Percentiles rank a stretch among this genome's conserved stretches.
Evolutionary conservation across 495 filamentous ascomycete genomes (phyloP).

Genomic region (Evernia prunastri): DNA sequence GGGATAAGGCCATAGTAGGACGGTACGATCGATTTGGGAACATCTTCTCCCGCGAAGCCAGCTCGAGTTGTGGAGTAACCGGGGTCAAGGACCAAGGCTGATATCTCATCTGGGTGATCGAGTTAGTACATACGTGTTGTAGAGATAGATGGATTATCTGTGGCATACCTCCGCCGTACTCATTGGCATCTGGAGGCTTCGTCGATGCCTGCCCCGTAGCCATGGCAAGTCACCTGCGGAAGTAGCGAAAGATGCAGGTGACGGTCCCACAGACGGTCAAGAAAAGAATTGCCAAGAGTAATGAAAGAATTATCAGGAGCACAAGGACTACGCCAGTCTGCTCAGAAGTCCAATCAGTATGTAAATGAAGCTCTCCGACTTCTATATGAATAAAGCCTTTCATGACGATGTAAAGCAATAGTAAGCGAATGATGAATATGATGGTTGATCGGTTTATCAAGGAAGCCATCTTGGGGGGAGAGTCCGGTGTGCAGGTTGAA

Average conservation of each 20-base stretch:
- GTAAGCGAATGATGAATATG: too few relatives aligned
- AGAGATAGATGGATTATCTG: conserved; percentile 15
- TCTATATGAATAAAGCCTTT: too few relatives aligned
- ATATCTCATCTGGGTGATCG: conserved; percentile 74
- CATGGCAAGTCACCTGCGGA: conserved; percentile 3
- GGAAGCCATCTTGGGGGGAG: background rate
- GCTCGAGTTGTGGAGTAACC: conserved; percentile 87
- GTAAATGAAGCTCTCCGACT: too few relatives aligned
- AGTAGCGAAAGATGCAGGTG: background rate
- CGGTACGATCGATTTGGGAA: conserved; percentile 85
- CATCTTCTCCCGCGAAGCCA: conserved; percentile 95
- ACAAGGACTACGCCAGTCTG: too few relatives aligned
- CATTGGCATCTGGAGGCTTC: conserved; percentile 55
- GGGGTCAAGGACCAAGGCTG: conserved; percentile 91
- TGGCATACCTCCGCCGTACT: conserved; percentile 76
- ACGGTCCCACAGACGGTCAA: too few relatives aligned
- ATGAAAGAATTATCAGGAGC: too few relatives aligned
- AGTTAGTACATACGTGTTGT: background rate
- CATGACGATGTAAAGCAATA: too few relatives aligned
- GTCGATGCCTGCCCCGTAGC: conserved; percentile 29
- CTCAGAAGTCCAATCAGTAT: too few relatives aligned
- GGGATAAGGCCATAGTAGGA: conserved; percentile 72
- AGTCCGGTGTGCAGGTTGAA: background rate
- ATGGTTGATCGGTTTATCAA: too few relatives aligned
- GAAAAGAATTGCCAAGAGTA: too few relatives aligned